Evolutionary conservation across 2,329 filamentous ascomycete genomes (phyloP).

Genomic region (Phialophora expanda): DNA sequence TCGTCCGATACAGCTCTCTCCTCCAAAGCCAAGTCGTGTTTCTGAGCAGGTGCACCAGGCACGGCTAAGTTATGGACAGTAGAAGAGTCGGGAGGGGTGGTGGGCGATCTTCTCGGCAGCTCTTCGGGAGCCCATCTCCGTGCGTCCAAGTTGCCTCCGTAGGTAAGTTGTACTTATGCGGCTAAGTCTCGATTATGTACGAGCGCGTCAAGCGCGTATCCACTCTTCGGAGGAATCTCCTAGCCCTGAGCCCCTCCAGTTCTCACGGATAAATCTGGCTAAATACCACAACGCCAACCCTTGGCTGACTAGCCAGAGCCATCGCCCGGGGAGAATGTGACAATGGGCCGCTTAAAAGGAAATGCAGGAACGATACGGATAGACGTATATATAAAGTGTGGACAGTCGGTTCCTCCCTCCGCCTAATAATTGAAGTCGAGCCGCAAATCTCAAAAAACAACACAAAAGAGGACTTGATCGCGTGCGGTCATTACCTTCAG

Average conservation of each 20-base stretch:
- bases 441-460: background rate
- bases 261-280: conserved; percentile 33
- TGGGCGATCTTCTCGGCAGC: background rate
- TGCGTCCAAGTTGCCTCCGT: background rate
- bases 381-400: background rate
- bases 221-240: too few relatives aligned
- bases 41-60: too few relatives aligned
- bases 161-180: too few relatives aligned
- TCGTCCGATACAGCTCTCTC: too few relatives aligned
- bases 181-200: background rate
- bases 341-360: conserved; percentile 19
- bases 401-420: background rate
- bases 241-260: background rate
- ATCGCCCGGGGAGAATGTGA: background rate
- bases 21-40: too few relatives aligned
- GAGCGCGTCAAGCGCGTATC: background rate
- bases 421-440: background rate
- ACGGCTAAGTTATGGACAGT: background rate
- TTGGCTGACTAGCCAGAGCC: conserved; percentile 1
- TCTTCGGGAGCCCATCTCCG: conserved; percentile 12
- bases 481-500: background rate
- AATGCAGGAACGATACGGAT: background rate
- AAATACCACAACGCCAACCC: conserved; percentile 26
- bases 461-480: background rate
- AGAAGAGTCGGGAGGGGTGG: background rate